Evolutionary conservation across 2,329 filamentous ascomycete genomes (phyloP), one percentile per base, ranked within the genome.

Genomic region (Thelonectria blattea): DNA sequence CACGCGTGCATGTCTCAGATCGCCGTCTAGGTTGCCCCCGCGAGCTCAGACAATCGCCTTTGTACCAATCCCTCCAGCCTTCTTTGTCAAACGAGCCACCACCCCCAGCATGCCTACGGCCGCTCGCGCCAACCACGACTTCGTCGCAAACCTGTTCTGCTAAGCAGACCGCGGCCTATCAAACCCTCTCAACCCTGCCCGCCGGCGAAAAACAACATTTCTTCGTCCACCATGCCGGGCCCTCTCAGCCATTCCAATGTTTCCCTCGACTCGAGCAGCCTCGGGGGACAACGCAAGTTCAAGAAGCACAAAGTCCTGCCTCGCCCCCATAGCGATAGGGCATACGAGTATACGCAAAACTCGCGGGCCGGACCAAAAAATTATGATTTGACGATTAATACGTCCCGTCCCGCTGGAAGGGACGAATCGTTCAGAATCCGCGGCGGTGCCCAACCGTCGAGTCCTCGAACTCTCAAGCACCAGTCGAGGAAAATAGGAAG

Each of bases 261-360:
- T 60, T 61, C 71, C 56, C 60, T 71, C 46, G 62, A 71, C 60
- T 65, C 70, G 54, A 66, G 62, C 62, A 66, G 62, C 62, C 63
- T 71, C 45, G 70, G 67, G 24, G 68, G 67, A 39, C 75, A 76
- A 52, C 74, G 74, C 59, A 77, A 77, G 62, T 81, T 82, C 72
- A 81, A 77, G 66, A 81, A 74, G 65, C 80, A 81, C 71, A 81
- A 81, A 71, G 65, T 74, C 50, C 68, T 82, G 22, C 80, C 80
- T 61, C 74, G 69, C 53, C 76, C 76, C 43, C 71, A 60, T 11
- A 67, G 64, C 57, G 69, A 73, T 42, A 68, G 66, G 52, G 56
- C 62, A 3, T 60, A 64, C 42, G 69, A 72, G 52, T 68, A 64
- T 60, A 64, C 62, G 45, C 59, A 65, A 43, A 52, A 71, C 64